phyloP scores from a whole-genome alignment of 768 basidiomycete species.

The Calocybe indica region DNA sequence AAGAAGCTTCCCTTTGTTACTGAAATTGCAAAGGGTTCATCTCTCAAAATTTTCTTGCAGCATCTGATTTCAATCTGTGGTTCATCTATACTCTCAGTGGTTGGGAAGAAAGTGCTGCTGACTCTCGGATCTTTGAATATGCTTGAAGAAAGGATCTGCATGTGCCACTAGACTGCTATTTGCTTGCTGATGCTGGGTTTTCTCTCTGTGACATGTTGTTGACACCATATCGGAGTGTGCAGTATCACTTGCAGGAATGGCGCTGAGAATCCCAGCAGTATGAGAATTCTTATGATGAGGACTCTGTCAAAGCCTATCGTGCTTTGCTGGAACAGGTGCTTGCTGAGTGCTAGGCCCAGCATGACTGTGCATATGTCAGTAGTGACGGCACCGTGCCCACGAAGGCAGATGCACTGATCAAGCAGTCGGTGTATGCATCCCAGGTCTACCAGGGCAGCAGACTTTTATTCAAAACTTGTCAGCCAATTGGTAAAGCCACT shows the following conservation, averaged over 20 bases:
- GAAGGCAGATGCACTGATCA: no score
- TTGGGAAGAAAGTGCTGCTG: slow-evolving; percentile 34
- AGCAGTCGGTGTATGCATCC: no score
- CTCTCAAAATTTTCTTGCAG: slow-evolving; percentile 31
- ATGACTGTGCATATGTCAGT: no score
- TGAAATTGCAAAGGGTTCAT: slow-evolving; percentile 26
- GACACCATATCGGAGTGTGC: slow-evolving; percentile 28
- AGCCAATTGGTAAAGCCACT: no score
- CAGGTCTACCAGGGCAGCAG: no score
- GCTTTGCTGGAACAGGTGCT: no score
- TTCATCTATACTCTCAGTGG: slow-evolving; percentile 33
- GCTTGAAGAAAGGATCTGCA: slow-evolving; percentile 18
- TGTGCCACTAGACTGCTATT: slow-evolving; percentile 25
- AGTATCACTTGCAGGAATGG: slow-evolving; percentile 32
- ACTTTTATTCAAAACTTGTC: no score
- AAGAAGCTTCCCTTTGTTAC: slow-evolving; percentile 6
- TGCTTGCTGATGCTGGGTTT: slow-evolving; percentile 33
- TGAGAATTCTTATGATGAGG: no score
- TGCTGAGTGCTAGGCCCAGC: no score
- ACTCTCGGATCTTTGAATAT: slow-evolving; percentile 25
- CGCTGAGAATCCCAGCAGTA: background rate
- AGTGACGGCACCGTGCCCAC: no score
- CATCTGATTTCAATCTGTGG: slow-evolving; percentile 22
- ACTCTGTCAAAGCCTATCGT: no score
- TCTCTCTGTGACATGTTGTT: slow-evolving; percentile 24